Conservation (phyloP, 2,329 filamentous ascomycete species). For the Zopfia rhizophila region DNA sequence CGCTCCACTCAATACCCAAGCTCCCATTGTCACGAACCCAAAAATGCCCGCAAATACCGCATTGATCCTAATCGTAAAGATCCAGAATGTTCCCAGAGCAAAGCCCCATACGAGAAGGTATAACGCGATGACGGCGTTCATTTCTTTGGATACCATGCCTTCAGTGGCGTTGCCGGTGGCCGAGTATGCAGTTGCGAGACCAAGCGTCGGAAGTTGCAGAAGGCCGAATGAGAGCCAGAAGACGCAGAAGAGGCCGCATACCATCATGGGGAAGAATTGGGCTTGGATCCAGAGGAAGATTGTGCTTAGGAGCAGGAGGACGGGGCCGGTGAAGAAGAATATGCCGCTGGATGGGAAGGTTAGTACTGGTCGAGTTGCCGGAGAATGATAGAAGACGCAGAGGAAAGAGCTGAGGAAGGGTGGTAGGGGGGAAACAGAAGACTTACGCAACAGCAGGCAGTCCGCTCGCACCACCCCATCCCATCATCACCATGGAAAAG, state of each 20-base stretch:
- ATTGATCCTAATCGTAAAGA: conserved; percentile 64
- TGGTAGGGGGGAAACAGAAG: background rate
- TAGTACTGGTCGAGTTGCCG: background rate
- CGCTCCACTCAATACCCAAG: conserved; percentile 59
- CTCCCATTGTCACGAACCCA: conserved; percentile 56
- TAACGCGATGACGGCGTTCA: conserved; percentile 61
- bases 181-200: conserved; percentile 57
- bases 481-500: conserved; percentile 53
- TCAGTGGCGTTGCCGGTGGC: conserved; percentile 56
- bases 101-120: conserved; percentile 66
- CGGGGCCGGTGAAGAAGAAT: conserved; percentile 58
- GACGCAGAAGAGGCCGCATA: conserved; percentile 63
- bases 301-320: conserved; percentile 59
- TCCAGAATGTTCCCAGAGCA: conserved; percentile 62
- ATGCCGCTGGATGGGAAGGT: conserved; percentile 40
- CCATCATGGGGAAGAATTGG: conserved; percentile 58
- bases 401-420: background rate
- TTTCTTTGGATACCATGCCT: conserved; percentile 56
- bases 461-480: conserved; percentile 51
- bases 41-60: conserved; percentile 62
- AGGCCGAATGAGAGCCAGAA: conserved; percentile 66
- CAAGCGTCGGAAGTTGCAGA: conserved; percentile 61
- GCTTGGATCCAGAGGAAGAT: conserved; percentile 63
- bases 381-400: background rate
- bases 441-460: conserved; percentile 47